Base-by-base conservation (phyloP, 176 grass and related monocot species). In the Aegilops bicornis region DNA sequence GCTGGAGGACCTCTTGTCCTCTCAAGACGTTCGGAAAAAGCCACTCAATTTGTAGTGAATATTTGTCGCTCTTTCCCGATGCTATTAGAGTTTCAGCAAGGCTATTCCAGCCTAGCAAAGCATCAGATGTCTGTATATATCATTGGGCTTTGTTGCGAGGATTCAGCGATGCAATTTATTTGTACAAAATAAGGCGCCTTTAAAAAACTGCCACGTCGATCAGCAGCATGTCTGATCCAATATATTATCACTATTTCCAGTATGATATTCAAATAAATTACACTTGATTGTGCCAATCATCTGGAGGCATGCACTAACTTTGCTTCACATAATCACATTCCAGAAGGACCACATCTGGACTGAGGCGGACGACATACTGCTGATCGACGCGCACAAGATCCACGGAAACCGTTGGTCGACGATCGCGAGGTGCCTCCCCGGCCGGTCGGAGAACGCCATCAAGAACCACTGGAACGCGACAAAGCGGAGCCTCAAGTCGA, bases 391-490 rank as follows among this genome's bases (percentile, higher is more conserved):
- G 1, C 93, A 98, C 59, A 87, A 45, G 42, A 24, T 17, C 6
- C 85, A 78, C 2, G 96, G 96, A 29, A 98, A 94, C 27, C 47
- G 82, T 22, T 98, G 93, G 96, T 87, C 90, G 1, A 63, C 69
- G 19, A 98, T 95, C 4, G 88, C 93, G 0, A 89, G 37, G 70
- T 47, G 82, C 43, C 83, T 98, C 54, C 78, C 86, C 0, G 96
- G 93, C 9, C 74, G 91, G 16, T 89, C 93, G 5, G 91, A 98
- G 84, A 98, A 98, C 71, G 61, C 79, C 10, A 83, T 98, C 64
- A 98, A 98, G 88, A 98, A 98, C 60, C 96, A 92, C 40, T 95
- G 93, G 93, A 98, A 98, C 24, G 93, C 96, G 6, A 98, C 91
- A 14, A 87, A 86, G 23, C 82, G 93, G 14, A 87, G 91, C 64